phyloP scores from a whole-genome alignment of 2,329 filamentous ascomycete species.

The Colletotrichum sp. region DNA sequence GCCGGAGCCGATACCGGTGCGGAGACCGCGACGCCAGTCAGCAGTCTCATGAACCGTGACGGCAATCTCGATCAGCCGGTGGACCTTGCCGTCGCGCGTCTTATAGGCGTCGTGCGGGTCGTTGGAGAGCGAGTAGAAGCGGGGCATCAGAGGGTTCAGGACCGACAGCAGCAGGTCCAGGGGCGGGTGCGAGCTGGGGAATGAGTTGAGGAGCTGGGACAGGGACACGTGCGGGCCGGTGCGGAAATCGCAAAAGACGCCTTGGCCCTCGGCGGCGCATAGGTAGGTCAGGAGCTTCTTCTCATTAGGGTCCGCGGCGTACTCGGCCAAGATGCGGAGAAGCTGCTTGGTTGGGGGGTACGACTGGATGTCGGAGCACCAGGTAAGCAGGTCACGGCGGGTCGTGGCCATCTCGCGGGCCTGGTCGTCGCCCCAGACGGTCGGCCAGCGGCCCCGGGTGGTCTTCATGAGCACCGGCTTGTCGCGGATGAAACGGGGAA shows the following conservation, averaged over 20 bases:
- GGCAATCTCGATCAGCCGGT: constrained; percentile 91
- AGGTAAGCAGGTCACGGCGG: constrained; percentile 88
- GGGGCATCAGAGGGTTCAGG: constrained; percentile 90
- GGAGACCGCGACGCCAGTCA: constrained; percentile 74
- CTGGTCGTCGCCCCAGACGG: constrained; percentile 94
- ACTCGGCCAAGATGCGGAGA: constrained; percentile 83
- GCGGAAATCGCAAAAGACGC: constrained; percentile 90
- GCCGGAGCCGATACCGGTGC: constrained; percentile 89
- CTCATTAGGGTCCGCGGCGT: constrained; percentile 80
- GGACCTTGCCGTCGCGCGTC: constrained; percentile 70
- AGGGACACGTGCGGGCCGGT: constrained; percentile 87
- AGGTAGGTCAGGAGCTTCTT: constrained; percentile 88
- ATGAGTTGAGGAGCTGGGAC: constrained; percentile 85
- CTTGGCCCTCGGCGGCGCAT: constrained; percentile 88
- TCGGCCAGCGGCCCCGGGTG: constrained; percentile 86
- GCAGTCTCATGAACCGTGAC: constrained; percentile 89
- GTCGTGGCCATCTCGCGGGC: constrained; percentile 88
- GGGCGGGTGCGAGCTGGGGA: constrained; percentile 89
- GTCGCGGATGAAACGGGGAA: constrained; percentile 83
- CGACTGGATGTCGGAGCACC: constrained; percentile 94
- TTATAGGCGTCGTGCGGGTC: constrained; percentile 82
- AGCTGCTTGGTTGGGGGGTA: constrained; percentile 89
- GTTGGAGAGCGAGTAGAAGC: constrained; percentile 97
- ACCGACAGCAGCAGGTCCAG: constrained; percentile 81
- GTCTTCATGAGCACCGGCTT: constrained; percentile 84